These are phyloP conservation scores for Talinum fruticosum DNA, from an alignment of 148 eudicot genomes.

Conservation along the genomic window DNA sequence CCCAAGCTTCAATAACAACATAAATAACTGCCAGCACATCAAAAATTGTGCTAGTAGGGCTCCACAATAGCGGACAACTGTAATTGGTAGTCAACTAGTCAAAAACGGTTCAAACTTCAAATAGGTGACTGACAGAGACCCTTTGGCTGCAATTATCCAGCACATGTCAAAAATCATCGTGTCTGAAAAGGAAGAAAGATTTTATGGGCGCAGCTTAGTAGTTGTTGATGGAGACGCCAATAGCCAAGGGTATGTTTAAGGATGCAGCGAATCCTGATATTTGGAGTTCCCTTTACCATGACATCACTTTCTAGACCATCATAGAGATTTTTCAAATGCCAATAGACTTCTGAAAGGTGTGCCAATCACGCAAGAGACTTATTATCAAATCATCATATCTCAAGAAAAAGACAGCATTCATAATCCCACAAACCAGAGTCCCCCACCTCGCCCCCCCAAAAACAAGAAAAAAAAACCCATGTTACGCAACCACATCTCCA, in stretches of 20 bases:
- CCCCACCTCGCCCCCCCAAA: background rate
- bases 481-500: background rate
- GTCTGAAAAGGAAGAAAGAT: background rate
- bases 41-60: background rate
- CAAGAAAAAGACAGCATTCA: background rate
- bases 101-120: background rate
- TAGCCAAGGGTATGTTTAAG: background rate
- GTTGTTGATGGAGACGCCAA: background rate
- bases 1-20: background rate
- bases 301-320: background rate
- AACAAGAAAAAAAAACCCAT: too few species aligned
- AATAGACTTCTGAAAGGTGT: background rate
- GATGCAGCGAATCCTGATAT: background rate
- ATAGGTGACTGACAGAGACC: background rate
- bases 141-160: background rate
- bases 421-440: background rate
- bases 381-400: background rate
- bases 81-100: background rate
- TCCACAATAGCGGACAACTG: background rate
- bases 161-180: background rate
- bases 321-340: background rate
- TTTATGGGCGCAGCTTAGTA: background rate
- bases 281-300: background rate
- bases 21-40: background rate
- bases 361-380: background rate